A percentile compares a stretch with the other conserved stretches of the same genome.
These are phyloP conservation scores for Aspergillus sp. DNA, from an alignment of 2,329 filamentous ascomycete genomes.

Conservation along the genomic window DNA sequence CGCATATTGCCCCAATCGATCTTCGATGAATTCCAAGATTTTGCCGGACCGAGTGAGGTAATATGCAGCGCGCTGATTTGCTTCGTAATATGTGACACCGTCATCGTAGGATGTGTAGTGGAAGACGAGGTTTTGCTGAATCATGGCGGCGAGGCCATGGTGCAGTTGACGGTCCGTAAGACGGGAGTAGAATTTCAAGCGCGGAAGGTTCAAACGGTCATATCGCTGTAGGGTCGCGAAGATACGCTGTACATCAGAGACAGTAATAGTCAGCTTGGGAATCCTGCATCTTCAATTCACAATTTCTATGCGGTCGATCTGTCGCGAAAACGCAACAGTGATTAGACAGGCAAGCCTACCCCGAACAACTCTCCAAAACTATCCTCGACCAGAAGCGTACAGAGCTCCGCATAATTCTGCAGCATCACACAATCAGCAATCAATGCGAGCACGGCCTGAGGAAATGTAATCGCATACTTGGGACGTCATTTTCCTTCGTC, in stretches of 20 bases:
- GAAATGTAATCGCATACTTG: slow-evolving; percentile 43
- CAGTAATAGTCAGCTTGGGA: slow-evolving; percentile 6
- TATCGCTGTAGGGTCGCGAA: slow-evolving; percentile 70
- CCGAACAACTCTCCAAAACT: slow-evolving; percentile 86
- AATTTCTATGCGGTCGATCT: not conserved
- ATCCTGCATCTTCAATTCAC: not conserved
- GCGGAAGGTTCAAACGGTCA: slow-evolving; percentile 66
- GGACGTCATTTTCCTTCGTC: slow-evolving; percentile 38
- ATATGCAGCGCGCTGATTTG: slow-evolving; percentile 74
- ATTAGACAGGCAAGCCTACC: slow-evolving; percentile 50
- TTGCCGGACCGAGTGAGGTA: slow-evolving; percentile 73
- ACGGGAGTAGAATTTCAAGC: slow-evolving; percentile 64
- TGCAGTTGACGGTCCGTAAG: slow-evolving; percentile 69
- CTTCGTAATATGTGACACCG: slow-evolving; percentile 69
- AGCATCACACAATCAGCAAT: slow-evolving; percentile 17
- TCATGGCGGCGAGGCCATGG: slow-evolving; percentile 73
- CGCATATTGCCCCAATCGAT: slow-evolving; percentile 66
- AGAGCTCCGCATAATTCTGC: slow-evolving; percentile 75
- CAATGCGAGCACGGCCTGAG: slow-evolving; percentile 16
- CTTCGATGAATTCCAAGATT: slow-evolving; percentile 68
- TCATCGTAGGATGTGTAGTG: slow-evolving; percentile 60
- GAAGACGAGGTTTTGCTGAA: slow-evolving; percentile 81
- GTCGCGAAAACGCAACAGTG: slow-evolving; percentile 2
- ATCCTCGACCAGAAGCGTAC: slow-evolving; percentile 80
- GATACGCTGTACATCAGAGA: slow-evolving; percentile 58